Base-by-base conservation (phyloP, 2,329 filamentous ascomycete genomes). In the Trichoderma sp. region DNA sequence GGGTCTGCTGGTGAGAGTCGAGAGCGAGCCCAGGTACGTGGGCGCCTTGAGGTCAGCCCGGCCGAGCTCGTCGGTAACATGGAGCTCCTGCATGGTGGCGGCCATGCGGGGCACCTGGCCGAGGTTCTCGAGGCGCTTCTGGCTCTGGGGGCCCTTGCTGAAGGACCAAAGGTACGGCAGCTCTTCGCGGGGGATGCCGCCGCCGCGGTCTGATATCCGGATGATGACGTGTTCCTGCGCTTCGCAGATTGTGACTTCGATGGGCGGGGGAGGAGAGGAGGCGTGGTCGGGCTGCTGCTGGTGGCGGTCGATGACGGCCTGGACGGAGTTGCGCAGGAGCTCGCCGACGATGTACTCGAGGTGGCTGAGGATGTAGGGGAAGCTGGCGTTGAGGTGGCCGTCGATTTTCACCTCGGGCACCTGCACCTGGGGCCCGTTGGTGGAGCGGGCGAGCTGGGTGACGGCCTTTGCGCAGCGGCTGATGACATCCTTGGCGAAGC, bases 341-440 rank as follows among this genome's bases (percentile, higher is more conserved):
- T 99, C 97, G 69, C 97, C 95, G 75, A 99, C 91, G 80, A 99
- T 98, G 85, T 99, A 99, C 85, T 99, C 96, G 69, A 99, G 90
- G 83, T 98, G 97, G 81, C 93, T 97, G 69, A 98, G 90, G 78
- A 99, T 98, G 81, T 98, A 99, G 1, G 97, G 97, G 81, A 99
- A 99, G 38, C 92, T 97, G 5, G 95, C 95, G 35, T 94, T 91
- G 3, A 97, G 88, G 82, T 99, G 95, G 27, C 97, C 97, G 77
- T 93, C 90, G 75, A 99, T 88, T 64, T 89, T 91, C 83, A 99
- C 94, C 77, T 95, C 91, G 6, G 97, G 97, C 2, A 99, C 89
- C 68, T 88, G 86, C 1, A 92, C 89, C 73, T 92, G 88, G 1
- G 92, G 88, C 1, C 93, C 94, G 80, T 97, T 95, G 68, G 93